Evolutionary conservation across 257 asterid genomes (phyloP).

Genomic region (Petunia secreta): DNA sequence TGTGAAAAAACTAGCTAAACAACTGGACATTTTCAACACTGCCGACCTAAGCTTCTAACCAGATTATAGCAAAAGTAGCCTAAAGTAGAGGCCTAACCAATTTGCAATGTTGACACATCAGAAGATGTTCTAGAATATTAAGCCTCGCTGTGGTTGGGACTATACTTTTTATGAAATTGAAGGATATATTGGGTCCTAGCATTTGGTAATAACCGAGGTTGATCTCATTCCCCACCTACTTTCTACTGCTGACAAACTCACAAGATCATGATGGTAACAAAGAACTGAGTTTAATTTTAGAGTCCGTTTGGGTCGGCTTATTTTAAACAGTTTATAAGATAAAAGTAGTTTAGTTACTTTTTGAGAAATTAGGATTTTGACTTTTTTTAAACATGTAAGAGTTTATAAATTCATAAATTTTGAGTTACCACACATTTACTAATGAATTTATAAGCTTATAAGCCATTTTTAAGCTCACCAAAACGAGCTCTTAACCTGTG

Average conservation of each 20-base stretch:
- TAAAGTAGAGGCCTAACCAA: neutral
- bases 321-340: too few relatives aligned
- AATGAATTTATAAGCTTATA: too few relatives aligned
- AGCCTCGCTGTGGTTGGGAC: neutral
- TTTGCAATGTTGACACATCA: neutral
- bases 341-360: too few relatives aligned
- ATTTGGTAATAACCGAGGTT: slow-evolving; percentile 37
- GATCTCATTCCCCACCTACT: slow-evolving; percentile 32
- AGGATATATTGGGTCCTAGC: slow-evolving; percentile 30
- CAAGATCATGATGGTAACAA: slow-evolving; percentile 23
- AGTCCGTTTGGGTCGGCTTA: too few relatives aligned
- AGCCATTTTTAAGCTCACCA: too few relatives aligned
- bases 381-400: too few relatives aligned
- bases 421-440: too few relatives aligned
- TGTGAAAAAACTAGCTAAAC: neutral
- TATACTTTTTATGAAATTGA: neutral
- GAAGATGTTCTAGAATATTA: neutral
- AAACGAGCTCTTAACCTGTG: too few relatives aligned
- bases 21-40: slow-evolving; percentile 3
- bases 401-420: too few relatives aligned
- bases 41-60: neutral
- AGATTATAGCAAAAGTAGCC: neutral
- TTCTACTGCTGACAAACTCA: slow-evolving; percentile 30
- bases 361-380: too few relatives aligned
- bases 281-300: neutral